A percentile compares a stretch with the other conserved stretches of the same genome.
Conservation (phyloP, 306 rosid genomes). For the Castanea mollissima region DNA sequence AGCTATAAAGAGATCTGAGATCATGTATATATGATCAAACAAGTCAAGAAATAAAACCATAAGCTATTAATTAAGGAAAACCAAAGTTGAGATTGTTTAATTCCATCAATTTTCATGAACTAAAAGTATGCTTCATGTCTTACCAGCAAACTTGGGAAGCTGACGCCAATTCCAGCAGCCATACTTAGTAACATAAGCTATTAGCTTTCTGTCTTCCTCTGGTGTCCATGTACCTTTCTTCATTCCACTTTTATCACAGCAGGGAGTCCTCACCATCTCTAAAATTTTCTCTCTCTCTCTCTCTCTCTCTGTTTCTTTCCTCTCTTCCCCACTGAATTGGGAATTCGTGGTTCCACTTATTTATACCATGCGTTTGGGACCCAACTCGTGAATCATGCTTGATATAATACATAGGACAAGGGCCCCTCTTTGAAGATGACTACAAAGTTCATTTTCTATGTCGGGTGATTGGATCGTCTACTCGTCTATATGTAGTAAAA, state of each 20-base stretch:
- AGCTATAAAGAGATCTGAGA: too few species aligned
- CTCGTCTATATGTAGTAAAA: neutral
- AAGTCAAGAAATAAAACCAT: too few species aligned
- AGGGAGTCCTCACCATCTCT: constrained; percentile 70
- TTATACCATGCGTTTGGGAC: neutral
- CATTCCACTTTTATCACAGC: constrained; percentile 55
- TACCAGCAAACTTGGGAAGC: constrained; percentile 87
- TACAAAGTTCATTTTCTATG: neutral
- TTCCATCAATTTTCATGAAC: neutral
- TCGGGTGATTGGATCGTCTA: too few species aligned
- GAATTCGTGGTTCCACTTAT: neutral
- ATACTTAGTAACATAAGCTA: constrained; percentile 73
- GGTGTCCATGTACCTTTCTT: constrained; percentile 84
- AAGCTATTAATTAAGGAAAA: neutral
- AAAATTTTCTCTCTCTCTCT: neutral
- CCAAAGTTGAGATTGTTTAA: neutral
- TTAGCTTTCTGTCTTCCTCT: constrained; percentile 69
- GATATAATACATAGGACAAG: neutral
- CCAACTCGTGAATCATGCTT: neutral
- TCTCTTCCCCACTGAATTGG: neutral
- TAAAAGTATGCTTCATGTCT: neutral
- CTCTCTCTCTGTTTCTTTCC: neutral
- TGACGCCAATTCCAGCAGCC: constrained; percentile 97
- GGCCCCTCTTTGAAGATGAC: neutral
- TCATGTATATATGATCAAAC: too few species aligned